Base-by-base conservation (phyloP, 1,284 basidiomycete genomes). In the Peniophora sp. region DNA sequence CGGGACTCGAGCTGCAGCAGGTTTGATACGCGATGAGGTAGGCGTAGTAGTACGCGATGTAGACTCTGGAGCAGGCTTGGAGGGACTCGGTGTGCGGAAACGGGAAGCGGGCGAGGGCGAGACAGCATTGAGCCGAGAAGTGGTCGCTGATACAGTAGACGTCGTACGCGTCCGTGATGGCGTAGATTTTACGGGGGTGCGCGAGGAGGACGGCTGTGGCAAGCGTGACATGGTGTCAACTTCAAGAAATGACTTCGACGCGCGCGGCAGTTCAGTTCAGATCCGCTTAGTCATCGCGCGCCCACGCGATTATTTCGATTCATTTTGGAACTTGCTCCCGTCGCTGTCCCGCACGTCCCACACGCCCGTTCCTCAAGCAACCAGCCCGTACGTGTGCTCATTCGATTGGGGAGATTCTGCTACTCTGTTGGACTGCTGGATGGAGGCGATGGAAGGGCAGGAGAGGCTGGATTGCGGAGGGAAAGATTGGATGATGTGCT, bases 141-240 rank as follows among this genome's bases (percentile, higher is more conserved):
- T 58, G 36, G 58, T 62, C 2, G 58, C 51, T 3, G 56, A 54
- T 5, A 59, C 55, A 10, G 58, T 55, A 6, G 54, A 52, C 6
- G 49, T 27, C 2, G 55, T 35, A 11, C 56, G 55, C 9, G 56
- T n/a, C 1, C 55, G 45, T 2, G 54, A 46, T 11, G 56, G 27
- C 10, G 45, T 50, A 9, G 12, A 59, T 58, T 64, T 69, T 58
- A 62, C 55, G 24, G 51, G 67, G 43, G 68, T 53, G 46, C 70
- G 66, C 35, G 72, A 68, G n/a, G 72, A 68, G 3, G 71, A 63
- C 3, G 67, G 63, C 53, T 71, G 73, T 14, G 76, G 74, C 38
- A 77, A 65, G 54, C 78, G 75, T 53, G 77, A 78, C 78, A 79
- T 75, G 10, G 9, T 48, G 50, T 32, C 27, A 32, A 32, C 6